Evolutionary conservation across 768 basidiomycete genomes (phyloP), one percentile per base, ranked within the genome.

Genomic region (Lyophyllum shimeji): DNA sequence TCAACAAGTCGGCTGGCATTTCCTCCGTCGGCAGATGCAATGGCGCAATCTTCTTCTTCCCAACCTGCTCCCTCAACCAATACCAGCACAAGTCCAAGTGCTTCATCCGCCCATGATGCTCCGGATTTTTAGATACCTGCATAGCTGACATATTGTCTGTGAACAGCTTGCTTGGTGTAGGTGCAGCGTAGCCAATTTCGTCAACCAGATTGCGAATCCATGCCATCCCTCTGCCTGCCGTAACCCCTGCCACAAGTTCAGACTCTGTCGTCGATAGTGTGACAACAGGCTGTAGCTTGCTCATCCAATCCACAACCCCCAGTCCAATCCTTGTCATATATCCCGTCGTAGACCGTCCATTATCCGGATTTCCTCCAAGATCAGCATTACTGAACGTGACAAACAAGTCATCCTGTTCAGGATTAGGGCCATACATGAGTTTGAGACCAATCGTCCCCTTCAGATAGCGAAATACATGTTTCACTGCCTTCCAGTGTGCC

Each of bases 251-350:
- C 7, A 74, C 65, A 57, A 70, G 75, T 54, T 77, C 74, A 8
- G 72, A 71, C 58, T 74, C 70, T 1, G 66, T 68, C 0, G 71
- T 75, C 5, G 73, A 76, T 3, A 69, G 52, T 0, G 74, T 63
- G 21, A 77, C 52, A 31, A 46, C 21, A 3, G 27, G 1, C 20
- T 53, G 43, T 7, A 21, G 44, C 1, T 39, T 9, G 7, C 18
- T 3, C n/a, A 21, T 11, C 52, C 52, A 53, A 21, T 27, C 31
- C 17, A 53, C 52, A 8, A 43, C 52, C 12, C 52, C 52, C 7
- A 24, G 31, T 1, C 29, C 52, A 15, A 53, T n/a, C 2, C 15
- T 18, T 1, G 45, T 11, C 3, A 53, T 1, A 11, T 2, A 13
- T 1, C 45, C 52, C 0, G 44, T 34, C 7, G 43, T 53, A 1